Evolutionary conservation across 352 stramenopile species (phyloP), one percentile per base, ranked within the genome.

Genomic region (Saprolegnia diclina): DNA sequence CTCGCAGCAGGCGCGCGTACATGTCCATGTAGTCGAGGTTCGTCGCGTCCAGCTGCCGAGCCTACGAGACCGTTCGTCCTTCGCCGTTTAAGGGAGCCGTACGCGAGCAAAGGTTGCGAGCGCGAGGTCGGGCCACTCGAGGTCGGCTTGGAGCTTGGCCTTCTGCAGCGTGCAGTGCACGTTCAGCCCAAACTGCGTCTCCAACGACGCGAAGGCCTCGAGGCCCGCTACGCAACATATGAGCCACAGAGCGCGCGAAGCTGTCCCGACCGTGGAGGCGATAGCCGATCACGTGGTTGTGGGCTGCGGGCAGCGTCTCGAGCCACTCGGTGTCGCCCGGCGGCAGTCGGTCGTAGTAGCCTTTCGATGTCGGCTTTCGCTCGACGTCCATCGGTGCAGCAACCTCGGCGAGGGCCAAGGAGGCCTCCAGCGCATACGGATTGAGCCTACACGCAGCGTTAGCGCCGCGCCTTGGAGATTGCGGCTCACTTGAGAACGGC

Each of bases 371-470:
- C 59, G 35, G 55, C n/a, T 61, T 65, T 4, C 48, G 16, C n/a
- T 70, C 45, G 24, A 85, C 78, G 55, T 81, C 85, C 26, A 76
- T 73, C 21, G 73, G 72, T 4, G 42, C 42, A 9, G 77, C 68
- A n/a, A 92, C 71, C 35, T 90, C 75, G 0, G 83, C 77, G 2
- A 92, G 76, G 13, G 80, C 81, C 61, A 94, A 45, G n/a, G 80
- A 76, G n/a, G 86, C 86, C 73, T 94, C 86, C 21, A 94, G 62
- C 21, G 86, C 86, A 52, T 92, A 94, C 37, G 86, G 84, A 61
- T 91, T 92, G 44, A 82, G 74, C 55, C 73, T 73, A 53, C 13
- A 5, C 24, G 19, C 48, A 14, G 4, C 67, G 26, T 59, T 13
- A 16, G 38, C 4, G 19, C 32, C 18, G 9, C 13, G 18, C 40